Evolutionary conservation across 164 flowering plant species (phyloP), one percentile per base, ranked within the genome.

Genomic region (Aristolochia fimbriata): DNA sequence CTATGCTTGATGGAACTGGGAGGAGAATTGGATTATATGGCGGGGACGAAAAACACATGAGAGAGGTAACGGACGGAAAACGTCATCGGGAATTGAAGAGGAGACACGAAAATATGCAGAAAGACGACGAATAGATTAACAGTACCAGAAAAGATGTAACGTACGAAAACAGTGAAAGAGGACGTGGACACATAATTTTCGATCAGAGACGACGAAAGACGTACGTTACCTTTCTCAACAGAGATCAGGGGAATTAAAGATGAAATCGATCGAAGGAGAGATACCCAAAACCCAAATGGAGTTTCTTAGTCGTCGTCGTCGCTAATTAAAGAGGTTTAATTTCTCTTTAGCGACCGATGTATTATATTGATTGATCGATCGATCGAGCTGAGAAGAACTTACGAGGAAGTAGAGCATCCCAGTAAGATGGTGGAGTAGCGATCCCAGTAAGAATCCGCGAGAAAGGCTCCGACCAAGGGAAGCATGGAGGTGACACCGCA

Each of bases 391-490:
- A n/a, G 22, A 22, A 10, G 5, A 24, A 77, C 77, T 73, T 43
- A 90, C 97, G 81, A 75, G 43, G 41, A 81, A 64, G 62, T 93
- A 93, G 63, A 90, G 70, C 43, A 77, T 91, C 84, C 83, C 82
- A 65, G 46, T 57, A 86, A 57, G 23, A 93, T 81, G 61, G 96
- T 90, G 55, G 82, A 70, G 60, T 76, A 81, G 2, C 80, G 72
- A 65, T 91, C 84, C 83, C 82, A 83, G 45, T 74, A 86, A 22
- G 91, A 79, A 58, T 90, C 99, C 7, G 91, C 91, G 7, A 93
- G 71, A 9, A 87, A 80, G 2, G 95, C 97, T 0, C 88, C 83
- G 9, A 90, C 49, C 24, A 90, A 72, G 0, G 99, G 94, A 71
- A 88, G 61, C 74, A 93, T 78, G 48, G 87, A 90, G 0, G 96